Evolutionary conservation across 2,329 filamentous ascomycete genomes (phyloP).

Genomic region (Paecilomyces formosus): DNA sequence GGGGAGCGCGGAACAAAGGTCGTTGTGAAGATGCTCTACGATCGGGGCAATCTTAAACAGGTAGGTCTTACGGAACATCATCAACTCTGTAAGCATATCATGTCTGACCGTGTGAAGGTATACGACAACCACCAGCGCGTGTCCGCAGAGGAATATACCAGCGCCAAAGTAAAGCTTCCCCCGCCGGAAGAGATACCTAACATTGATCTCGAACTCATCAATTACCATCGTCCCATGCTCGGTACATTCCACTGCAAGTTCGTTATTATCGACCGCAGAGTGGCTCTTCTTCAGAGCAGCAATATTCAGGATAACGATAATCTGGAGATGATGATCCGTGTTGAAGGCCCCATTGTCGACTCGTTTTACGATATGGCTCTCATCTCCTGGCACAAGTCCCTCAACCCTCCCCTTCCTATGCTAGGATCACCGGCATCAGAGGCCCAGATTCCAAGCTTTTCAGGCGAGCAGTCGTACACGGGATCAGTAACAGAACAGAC

Average conservation of each 20-base stretch:
- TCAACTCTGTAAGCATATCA: not conserved
- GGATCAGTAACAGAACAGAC: slow-evolving; percentile 8
- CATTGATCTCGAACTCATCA: slow-evolving; percentile 64
- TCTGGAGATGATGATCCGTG: slow-evolving; percentile 69
- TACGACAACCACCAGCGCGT: slow-evolving; percentile 60
- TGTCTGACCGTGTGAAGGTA: slow-evolving; percentile 22
- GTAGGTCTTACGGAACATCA: slow-evolving; percentile 13
- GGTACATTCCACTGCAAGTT: slow-evolving; percentile 75
- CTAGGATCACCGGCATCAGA: slow-evolving; percentile 42
- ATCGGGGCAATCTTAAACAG: slow-evolving; percentile 60
- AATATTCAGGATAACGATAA: slow-evolving; percentile 74
- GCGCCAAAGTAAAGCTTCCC: slow-evolving; percentile 54
- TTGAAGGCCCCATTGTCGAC: slow-evolving; percentile 71
- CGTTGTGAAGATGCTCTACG: slow-evolving; percentile 68
- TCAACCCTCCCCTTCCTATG: slow-evolving; percentile 55
- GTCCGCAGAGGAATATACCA: slow-evolving; percentile 50
- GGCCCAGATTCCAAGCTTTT: slow-evolving; percentile 15
- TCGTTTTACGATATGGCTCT: slow-evolving; percentile 67
- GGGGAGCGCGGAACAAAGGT: slow-evolving; percentile 50
- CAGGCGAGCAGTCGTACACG: slow-evolving; percentile 1
- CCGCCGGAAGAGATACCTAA: slow-evolving; percentile 59
- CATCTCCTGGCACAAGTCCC: slow-evolving; percentile 60
- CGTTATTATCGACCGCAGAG: slow-evolving; percentile 64
- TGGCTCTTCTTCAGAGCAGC: slow-evolving; percentile 68
- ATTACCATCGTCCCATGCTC: slow-evolving; percentile 61